Evolutionary conservation across 768 basidiomycete genomes (phyloP).

Genomic region (Kwoniella bestiolae): DNA sequence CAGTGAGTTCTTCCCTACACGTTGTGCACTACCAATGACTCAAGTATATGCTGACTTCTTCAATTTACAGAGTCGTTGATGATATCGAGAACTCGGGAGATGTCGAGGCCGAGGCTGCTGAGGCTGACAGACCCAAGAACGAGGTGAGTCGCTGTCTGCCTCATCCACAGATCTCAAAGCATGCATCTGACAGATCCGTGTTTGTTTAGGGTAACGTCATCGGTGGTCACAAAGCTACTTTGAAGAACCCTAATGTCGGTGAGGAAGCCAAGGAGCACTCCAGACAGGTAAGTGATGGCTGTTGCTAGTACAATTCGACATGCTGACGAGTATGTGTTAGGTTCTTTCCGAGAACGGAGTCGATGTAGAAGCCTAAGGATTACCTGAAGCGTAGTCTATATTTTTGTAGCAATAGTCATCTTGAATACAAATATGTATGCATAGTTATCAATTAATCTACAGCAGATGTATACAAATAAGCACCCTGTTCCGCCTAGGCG

Average conservation of each 20-base stretch:
- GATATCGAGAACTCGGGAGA: conserved; percentile 31
- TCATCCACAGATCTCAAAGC: not conserved
- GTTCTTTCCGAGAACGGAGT: conserved; percentile 42
- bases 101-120: conserved; percentile 11
- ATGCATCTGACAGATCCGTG: not conserved
- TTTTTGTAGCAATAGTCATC: conserved; percentile 13
- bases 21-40: not conserved
- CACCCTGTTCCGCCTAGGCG: too few relatives aligned
- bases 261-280: conserved; percentile 55
- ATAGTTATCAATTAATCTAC: not conserved
- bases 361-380: conserved; percentile 28
- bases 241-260: conserved; percentile 51
- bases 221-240: conserved; percentile 54
- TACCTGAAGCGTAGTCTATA: not conserved
- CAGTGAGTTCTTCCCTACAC: conserved; percentile 15
- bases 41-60: conserved; percentile 3
- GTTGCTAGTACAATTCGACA: not conserved
- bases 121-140: conserved; percentile 31
- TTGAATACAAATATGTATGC: conserved; percentile 21
- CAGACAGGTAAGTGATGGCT: conserved; percentile 14
- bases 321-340: conserved; percentile 9
- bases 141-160: conserved; percentile 22
- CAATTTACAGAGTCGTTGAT: conserved; percentile 17
- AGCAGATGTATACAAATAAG: too few relatives aligned
- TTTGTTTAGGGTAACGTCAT: conserved; percentile 57